These are phyloP conservation scores for Pleurotus tuoliensis DNA, from an alignment of 768 basidiomycete genomes.

Conservation along the genomic window DNA sequence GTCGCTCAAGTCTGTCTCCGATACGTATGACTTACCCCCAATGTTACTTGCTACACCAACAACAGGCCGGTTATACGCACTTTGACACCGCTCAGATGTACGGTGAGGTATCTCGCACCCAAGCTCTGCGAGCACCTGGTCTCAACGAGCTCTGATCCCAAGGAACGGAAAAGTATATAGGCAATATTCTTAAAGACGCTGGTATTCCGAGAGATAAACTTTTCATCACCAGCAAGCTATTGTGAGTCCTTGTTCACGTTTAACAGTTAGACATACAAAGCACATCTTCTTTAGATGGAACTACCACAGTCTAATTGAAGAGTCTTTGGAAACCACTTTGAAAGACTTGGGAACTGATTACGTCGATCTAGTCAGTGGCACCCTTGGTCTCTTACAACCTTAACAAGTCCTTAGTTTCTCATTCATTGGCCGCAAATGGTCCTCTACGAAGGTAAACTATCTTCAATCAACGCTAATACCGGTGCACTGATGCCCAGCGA, in stretches of 20 bases:
- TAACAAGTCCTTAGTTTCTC: slow-evolving; percentile 36
- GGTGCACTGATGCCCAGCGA: too few species aligned
- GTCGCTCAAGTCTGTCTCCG: neutral
- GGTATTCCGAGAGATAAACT: slow-evolving; percentile 45
- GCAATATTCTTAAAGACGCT: slow-evolving; percentile 41
- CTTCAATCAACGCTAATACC: neutral
- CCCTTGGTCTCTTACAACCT: neutral
- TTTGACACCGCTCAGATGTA: slow-evolving; percentile 38
- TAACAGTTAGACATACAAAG: neutral
- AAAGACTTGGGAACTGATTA: slow-evolving; percentile 38
- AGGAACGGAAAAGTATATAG: slow-evolving; percentile 39
- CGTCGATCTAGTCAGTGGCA: slow-evolving; percentile 37
- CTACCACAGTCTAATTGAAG: slow-evolving; percentile 33
- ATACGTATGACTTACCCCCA: neutral
- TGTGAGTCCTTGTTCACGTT: slow-evolving; percentile 19
- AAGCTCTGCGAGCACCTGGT: neutral
- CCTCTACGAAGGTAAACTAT: slow-evolving; percentile 23
- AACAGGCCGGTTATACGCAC: slow-evolving; percentile 37
- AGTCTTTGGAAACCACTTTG: slow-evolving; percentile 36
- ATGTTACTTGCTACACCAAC: neutral
- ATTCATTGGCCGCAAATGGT: slow-evolving; percentile 47
- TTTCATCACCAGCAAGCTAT: slow-evolving; percentile 50
- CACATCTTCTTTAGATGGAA: slow-evolving; percentile 24
- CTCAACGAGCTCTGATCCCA: neutral
- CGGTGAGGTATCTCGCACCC: slow-evolving; percentile 13